These are phyloP conservation scores for Diophrys sp. DNA, from an alignment of 73 alveolate genomes.

Conservation along the genomic window DNA sequence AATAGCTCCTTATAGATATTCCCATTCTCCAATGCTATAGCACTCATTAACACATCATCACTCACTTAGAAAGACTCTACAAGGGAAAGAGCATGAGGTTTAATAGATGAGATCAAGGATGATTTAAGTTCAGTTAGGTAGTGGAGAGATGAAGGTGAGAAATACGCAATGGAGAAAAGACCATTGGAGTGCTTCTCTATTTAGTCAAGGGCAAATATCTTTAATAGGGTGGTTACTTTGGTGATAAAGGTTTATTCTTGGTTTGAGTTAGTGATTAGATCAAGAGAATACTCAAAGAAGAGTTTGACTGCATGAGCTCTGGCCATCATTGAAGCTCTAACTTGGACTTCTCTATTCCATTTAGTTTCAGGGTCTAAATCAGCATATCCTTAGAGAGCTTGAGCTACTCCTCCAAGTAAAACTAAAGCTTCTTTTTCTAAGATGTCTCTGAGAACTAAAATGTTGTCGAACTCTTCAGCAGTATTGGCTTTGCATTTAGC, in stretches of 20 bases:
- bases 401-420: constrained; percentile 1
- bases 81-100: constrained; percentile 45
- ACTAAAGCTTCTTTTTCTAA: constrained; percentile 34
- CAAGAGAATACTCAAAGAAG: constrained; percentile 31
- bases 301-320: constrained; percentile 16
- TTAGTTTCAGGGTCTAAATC: constrained; percentile 16
- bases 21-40: neutral
- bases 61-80: constrained; percentile 39
- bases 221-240: constrained; percentile 14
- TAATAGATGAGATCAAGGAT: constrained; percentile 2
- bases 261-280: neutral
- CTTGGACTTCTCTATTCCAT: constrained; percentile 10
- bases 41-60: constrained; percentile 14
- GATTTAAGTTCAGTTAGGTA: neutral
- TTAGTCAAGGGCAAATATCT: constrained; percentile 11
- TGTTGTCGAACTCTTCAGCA: neutral
- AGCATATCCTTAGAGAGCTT: constrained; percentile 18
- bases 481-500: neutral
- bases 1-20: neutral
- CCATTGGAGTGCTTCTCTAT: constrained; percentile 40
- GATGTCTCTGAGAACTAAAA: constrained; percentile 17
- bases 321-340: constrained; percentile 1
- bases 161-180: constrained; percentile 12
- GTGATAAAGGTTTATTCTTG: neutral
- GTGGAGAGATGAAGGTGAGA: constrained; percentile 25